phyloP scores from a whole-genome alignment of 345 rosid genomes.

The Erucastrum elatum region DNA sequence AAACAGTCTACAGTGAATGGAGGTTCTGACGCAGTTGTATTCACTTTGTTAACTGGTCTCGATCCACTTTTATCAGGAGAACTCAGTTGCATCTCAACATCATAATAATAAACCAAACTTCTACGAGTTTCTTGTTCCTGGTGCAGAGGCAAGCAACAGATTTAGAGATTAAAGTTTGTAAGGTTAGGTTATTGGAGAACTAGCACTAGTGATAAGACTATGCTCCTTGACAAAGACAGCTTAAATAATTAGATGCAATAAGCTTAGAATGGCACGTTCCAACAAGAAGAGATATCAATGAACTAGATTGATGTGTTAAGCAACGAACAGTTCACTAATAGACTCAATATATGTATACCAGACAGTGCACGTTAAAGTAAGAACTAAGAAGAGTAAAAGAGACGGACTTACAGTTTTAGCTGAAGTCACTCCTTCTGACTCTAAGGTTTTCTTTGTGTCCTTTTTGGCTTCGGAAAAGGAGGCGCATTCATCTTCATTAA shows the following conservation, averaged over 20 bases:
- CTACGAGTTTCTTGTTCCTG: slow-evolving; percentile 57
- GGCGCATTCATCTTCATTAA: slow-evolving; percentile 44
- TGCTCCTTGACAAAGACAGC: slow-evolving; percentile 14
- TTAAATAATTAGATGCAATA: slow-evolving; percentile 18
- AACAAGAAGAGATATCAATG: slow-evolving; percentile 11
- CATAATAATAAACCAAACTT: slow-evolving; percentile 51
- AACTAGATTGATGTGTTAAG: slow-evolving; percentile 11
- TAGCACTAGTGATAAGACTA: neutral
- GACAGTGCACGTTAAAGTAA: slow-evolving; percentile 16
- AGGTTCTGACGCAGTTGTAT: slow-evolving; percentile 41
- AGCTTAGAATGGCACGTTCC: slow-evolving; percentile 8
- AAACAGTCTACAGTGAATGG: slow-evolving; percentile 44
- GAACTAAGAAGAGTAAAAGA: neutral
- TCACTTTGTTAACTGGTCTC: slow-evolving; percentile 43
- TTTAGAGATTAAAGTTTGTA: slow-evolving; percentile 1
- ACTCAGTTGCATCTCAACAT: slow-evolving; percentile 38
- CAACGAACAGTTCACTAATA: neutral
- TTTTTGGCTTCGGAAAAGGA: slow-evolving; percentile 50
- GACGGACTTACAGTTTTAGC: slow-evolving; percentile 47
- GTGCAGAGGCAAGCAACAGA: slow-evolving; percentile 30
- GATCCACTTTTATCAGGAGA: slow-evolving; percentile 55
- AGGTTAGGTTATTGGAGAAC: neutral
- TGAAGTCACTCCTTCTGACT: slow-evolving; percentile 50
- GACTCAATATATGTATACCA: neutral
- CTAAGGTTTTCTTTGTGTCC: slow-evolving; percentile 36